phyloP scores from a whole-genome alignment of 106 monocot species.

The Ottelia alismoides region DNA sequence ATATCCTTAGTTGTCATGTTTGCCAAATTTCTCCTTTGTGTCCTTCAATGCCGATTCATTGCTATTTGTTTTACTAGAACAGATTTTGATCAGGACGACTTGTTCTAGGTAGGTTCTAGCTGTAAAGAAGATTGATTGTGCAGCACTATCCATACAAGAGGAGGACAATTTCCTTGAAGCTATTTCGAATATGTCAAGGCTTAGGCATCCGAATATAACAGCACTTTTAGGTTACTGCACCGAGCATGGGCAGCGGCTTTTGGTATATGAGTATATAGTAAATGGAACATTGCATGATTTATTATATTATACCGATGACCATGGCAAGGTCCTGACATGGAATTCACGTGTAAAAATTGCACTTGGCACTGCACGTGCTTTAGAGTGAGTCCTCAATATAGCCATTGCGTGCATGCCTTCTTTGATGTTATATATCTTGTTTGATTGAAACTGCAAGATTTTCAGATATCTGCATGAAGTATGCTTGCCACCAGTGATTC shows the following conservation, averaged over 20 bases:
- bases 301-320: constrained; percentile 54
- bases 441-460: neutral
- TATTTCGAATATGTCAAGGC: constrained; percentile 73
- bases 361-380: constrained; percentile 73
- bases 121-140: constrained; percentile 82
- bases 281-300: constrained; percentile 84
- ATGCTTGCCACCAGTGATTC: constrained; percentile 52
- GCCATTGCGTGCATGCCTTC: too few species aligned
- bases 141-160: constrained; percentile 58
- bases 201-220: constrained; percentile 70
- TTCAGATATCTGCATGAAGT: constrained; percentile 85
- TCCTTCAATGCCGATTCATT: too few species aligned
- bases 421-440: neutral
- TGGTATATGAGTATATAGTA: constrained; percentile 65
- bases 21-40: too few species aligned
- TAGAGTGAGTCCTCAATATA: constrained; percentile 52
- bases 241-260: constrained; percentile 70
- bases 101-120: constrained; percentile 45
- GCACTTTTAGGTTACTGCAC: constrained; percentile 62
- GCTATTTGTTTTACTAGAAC: neutral
- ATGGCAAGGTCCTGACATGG: constrained; percentile 46
- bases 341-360: constrained; percentile 73
- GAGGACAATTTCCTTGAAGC: constrained; percentile 86
- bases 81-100: neutral
- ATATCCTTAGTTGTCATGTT: too few species aligned